phyloP scores from a whole-genome alignment of 2,329 filamentous ascomycete genomes.

The Albifimbria verrucaria region DNA sequence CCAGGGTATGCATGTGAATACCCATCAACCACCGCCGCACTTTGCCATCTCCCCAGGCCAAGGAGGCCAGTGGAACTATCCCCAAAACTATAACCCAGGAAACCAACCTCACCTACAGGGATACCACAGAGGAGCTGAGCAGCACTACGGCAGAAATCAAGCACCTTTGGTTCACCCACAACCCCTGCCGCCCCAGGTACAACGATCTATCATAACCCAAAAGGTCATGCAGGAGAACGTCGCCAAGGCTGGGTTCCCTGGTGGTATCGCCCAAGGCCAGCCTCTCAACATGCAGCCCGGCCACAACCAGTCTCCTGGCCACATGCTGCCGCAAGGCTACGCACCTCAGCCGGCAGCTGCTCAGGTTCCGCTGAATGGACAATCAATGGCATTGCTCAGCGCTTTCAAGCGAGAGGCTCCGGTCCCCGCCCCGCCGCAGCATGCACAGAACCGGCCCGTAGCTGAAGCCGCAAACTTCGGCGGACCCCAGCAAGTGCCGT shows the following conservation, averaged over 20 bases:
- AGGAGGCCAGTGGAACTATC: conserved; percentile 12
- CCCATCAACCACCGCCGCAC: conserved; percentile 26
- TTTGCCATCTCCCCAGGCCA: conserved; percentile 24
- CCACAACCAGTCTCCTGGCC: neutral
- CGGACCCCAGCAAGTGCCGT: conserved; percentile 10
- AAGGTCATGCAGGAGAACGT: conserved; percentile 25
- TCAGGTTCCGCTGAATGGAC: conserved; percentile 32
- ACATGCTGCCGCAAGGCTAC: neutral
- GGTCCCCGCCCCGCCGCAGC: conserved; percentile 12
- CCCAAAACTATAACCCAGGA: conserved; percentile 9
- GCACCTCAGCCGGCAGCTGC: conserved; percentile 3
- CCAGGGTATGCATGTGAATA: conserved; percentile 29
- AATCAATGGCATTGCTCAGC: conserved; percentile 41
- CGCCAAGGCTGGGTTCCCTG: conserved; percentile 9
- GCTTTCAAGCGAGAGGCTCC: conserved; percentile 35
- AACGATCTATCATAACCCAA: conserved; percentile 47
- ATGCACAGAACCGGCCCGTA: conserved; percentile 15
- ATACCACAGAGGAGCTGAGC: conserved; percentile 12
- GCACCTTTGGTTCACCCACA: conserved; percentile 38
- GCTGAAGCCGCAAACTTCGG: conserved; percentile 6
- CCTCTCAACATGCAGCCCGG: neutral
- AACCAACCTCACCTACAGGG: conserved; percentile 13
- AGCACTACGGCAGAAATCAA: conserved; percentile 19
- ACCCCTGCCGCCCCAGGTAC: conserved; percentile 53
- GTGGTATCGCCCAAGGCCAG: neutral